Evolutionary conservation across 2,329 filamentous ascomycete species (phyloP), one percentile per base, ranked within the genome.

Genomic region (Phialemonium atrogriseum): DNA sequence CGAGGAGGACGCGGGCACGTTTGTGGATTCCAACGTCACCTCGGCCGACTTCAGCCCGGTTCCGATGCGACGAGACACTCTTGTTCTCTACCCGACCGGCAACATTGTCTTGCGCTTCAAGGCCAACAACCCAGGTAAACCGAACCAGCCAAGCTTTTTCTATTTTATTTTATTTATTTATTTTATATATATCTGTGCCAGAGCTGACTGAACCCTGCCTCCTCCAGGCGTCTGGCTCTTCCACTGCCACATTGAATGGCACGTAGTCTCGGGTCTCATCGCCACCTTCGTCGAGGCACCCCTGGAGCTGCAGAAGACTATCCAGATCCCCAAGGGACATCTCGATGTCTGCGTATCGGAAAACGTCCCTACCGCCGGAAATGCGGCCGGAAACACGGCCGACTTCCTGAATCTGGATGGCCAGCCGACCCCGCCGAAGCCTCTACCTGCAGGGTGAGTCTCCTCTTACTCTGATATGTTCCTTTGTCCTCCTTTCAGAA

Each of bases 181-280:
- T 34, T 48, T 37, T 16, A 6, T 16, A 15, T 14, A 12, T 13
- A n/a, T 12, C 17, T 17, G n/a, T 3, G 22, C n/a, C 16, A n/a
- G 8, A n/a, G 33, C 9, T 11, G 25, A 16, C 3, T 30, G 10
- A 28, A 20, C n/a, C 8, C 4, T 17, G 7, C 19, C 12, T 15
- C 12, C 20, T 27, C 10, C 24, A 44, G 33, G 32, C 5, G 62
- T 82, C 14, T 83, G 77, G 77, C 54, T 82, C 4, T 83, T 87
- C 59, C 83, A 87, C 56, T 88, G 83, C 55, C 84, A 89, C 51
- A 80, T 88, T 32, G 80, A 84, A 49, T 89, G 80, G 80, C 81
- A 86, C 49, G 63, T 84, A 35, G 59, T 68, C 1, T 75, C 74
- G 4, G 81, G 81, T n/a, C 63, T 85, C 3, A 62, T 75, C 4